phyloP scores from a whole-genome alignment of 495 filamentous ascomycete genomes.

The Lepraria neglecta region DNA sequence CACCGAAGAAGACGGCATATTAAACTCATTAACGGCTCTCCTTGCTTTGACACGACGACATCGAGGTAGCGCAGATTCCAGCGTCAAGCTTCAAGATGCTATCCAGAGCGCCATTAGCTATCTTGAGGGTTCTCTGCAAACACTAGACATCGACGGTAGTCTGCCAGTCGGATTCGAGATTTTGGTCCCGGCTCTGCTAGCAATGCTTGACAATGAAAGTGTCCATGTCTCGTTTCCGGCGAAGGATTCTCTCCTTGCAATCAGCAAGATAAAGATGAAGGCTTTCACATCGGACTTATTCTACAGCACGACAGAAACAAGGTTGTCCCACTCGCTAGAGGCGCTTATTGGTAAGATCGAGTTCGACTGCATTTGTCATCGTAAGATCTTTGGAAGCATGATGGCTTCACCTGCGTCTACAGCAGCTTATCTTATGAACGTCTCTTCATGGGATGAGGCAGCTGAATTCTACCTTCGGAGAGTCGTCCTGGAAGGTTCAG shows the following conservation, averaged over 20 bases:
- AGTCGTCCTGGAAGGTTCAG: conserved; percentile 12
- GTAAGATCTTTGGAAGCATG: conserved; percentile 34
- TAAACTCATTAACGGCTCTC: conserved; percentile 29
- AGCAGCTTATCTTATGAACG: conserved; percentile 37
- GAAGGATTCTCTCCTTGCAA: no score
- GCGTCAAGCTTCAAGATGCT: not conserved
- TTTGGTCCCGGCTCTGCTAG: conserved; percentile 22
- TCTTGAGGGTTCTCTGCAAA: conserved; percentile 27
- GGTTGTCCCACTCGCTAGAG: conserved; percentile 43
- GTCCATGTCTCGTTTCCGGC: no score
- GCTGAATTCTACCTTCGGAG: conserved; percentile 34
- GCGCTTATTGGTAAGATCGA: conserved; percentile 42
- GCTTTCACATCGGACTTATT: no score
- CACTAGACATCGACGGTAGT: conserved; percentile 24
- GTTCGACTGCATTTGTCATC: conserved; percentile 34
- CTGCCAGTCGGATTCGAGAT: not conserved
- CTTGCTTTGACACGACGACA: conserved; percentile 22
- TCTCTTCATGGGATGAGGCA: conserved; percentile 37
- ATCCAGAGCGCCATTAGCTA: conserved; percentile 14
- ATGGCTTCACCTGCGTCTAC: conserved; percentile 37
- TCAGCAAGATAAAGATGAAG: no score
- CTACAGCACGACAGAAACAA: no score
- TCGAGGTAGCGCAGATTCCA: not conserved
- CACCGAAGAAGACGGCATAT: conserved; percentile 26
- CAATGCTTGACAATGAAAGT: no score